Conservation (phyloP, 805 yeast genomes). For the Pichia rugopelliculosa region DNA sequence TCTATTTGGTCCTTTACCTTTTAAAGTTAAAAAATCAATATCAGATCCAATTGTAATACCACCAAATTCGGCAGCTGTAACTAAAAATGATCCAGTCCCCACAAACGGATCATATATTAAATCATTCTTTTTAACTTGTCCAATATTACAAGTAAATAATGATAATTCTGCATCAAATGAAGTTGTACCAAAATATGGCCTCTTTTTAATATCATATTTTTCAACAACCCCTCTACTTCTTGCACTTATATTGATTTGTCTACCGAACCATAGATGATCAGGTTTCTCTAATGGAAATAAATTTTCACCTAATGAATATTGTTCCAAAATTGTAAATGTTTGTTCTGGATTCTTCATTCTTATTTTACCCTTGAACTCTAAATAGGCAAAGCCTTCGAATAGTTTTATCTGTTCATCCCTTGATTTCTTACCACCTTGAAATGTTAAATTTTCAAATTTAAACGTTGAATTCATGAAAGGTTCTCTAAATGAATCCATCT, state of each 20-base stretch:
- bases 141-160: conserved; percentile 79
- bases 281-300: conserved; percentile 44
- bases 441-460: conserved; percentile 77
- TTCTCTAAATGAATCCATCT: conserved; percentile 22
- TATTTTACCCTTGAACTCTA: conserved; percentile 72
- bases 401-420: conserved; percentile 45
- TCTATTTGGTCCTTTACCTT: conserved; percentile 45
- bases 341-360: conserved; percentile 70
- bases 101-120: conserved; percentile 90
- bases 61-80: conserved; percentile 81
- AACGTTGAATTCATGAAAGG: conserved; percentile 45
- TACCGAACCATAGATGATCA: conserved; percentile 60
- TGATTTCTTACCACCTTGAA: conserved; percentile 55
- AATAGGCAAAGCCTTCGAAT: conserved; percentile 64
- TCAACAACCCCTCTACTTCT: conserved; percentile 61
- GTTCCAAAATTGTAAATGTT: conserved; percentile 66
- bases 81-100: conserved; percentile 92
- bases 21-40: conserved; percentile 73
- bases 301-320: conserved; percentile 37
- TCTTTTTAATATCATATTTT: conserved; percentile 66
- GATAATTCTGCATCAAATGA: conserved; percentile 94
- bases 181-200: conserved; percentile 91
- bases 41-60: conserved; percentile 81
- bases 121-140: conserved; percentile 57
- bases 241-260: conserved; percentile 56